Conservation (phyloP, 2,329 filamentous ascomycete genomes). For the Aureobasidium sp. region DNA sequence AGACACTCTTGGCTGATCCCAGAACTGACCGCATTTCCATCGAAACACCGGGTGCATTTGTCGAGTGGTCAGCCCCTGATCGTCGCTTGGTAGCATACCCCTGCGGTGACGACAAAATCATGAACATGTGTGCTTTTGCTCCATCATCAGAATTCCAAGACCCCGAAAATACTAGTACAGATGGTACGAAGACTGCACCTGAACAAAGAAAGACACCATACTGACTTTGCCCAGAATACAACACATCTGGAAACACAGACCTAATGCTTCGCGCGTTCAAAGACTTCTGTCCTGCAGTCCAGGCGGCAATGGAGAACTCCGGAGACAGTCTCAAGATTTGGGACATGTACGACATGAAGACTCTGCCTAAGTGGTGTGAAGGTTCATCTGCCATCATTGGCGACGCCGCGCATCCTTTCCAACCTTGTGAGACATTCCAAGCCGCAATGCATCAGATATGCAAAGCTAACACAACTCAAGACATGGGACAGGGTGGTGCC, state of each 20-base stretch:
- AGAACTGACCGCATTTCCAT: background rate
- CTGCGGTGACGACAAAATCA: slow-evolving; percentile 5
- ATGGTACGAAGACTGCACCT: background rate
- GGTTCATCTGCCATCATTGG: slow-evolving; percentile 3
- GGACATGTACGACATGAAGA: slow-evolving; percentile 11
- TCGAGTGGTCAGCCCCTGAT: slow-evolving; percentile 3
- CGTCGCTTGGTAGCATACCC: slow-evolving; percentile 5
- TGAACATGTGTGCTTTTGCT: slow-evolving; percentile 9
- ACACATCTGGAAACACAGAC: background rate
- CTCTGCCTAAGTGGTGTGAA: slow-evolving; percentile 7
- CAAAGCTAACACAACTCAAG: background rate
- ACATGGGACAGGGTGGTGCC: slow-evolving; percentile 9
- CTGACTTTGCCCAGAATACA: background rate
- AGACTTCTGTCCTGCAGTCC: slow-evolving; percentile 1
- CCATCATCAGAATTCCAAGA: slow-evolving; percentile 3
- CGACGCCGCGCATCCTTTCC: slow-evolving; percentile 9
- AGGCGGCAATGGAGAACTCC: slow-evolving; percentile 5
- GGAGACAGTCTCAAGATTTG: slow-evolving; percentile 7
- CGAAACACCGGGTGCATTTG: background rate
- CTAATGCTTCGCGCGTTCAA: slow-evolving; percentile 4
- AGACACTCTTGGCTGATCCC: background rate
- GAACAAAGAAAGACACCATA: too few species aligned
- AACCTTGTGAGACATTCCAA: slow-evolving; percentile 6
- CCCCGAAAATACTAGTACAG: background rate
- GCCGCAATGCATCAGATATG: background rate